Conservation (phyloP, 495 filamentous ascomycete genomes). For the Hyaloscypha variabilis region DNA sequence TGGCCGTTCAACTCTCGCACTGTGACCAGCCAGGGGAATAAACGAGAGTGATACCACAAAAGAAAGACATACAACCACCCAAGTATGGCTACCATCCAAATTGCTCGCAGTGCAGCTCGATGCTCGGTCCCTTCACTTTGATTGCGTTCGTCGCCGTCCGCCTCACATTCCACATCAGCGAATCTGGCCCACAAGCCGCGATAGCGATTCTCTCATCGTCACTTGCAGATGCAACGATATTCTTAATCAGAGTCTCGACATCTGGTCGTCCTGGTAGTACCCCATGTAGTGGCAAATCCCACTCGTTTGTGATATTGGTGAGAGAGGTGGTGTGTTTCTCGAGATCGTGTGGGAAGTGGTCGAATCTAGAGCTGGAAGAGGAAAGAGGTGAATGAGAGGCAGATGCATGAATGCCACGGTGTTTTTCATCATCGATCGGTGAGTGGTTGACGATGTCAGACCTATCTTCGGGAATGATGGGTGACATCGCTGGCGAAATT, state of each 20-base stretch:
- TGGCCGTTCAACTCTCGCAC: background rate
- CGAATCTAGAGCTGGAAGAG: background rate
- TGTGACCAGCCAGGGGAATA: background rate
- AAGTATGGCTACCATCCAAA: conserved; percentile 49
- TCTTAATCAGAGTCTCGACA: conserved; percentile 41
- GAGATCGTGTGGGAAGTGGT: conserved; percentile 16
- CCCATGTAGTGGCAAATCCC: conserved; percentile 3
- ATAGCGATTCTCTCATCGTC: conserved; percentile 49
- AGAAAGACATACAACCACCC: background rate
- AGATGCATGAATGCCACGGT: conserved; percentile 23
- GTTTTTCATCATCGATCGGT: conserved; percentile 12
- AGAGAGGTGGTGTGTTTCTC: background rate
- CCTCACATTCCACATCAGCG: conserved; percentile 49
- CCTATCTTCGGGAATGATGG: background rate
- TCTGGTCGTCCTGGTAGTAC: conserved; percentile 47
- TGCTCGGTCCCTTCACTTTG: conserved; percentile 47
- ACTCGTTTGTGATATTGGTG: background rate
- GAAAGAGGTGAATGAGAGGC: conserved; percentile 5
- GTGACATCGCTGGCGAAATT: background rate
- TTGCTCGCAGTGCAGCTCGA: conserved; percentile 58
- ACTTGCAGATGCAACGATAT: conserved; percentile 41
- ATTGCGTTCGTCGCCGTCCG: conserved; percentile 53
- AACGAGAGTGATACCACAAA: background rate
- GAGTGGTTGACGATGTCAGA: background rate
- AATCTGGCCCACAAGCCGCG: conserved; percentile 54